Conservation (phyloP, 2,329 filamentous ascomycete genomes). For the Teratosphaeria viscida region DNA sequence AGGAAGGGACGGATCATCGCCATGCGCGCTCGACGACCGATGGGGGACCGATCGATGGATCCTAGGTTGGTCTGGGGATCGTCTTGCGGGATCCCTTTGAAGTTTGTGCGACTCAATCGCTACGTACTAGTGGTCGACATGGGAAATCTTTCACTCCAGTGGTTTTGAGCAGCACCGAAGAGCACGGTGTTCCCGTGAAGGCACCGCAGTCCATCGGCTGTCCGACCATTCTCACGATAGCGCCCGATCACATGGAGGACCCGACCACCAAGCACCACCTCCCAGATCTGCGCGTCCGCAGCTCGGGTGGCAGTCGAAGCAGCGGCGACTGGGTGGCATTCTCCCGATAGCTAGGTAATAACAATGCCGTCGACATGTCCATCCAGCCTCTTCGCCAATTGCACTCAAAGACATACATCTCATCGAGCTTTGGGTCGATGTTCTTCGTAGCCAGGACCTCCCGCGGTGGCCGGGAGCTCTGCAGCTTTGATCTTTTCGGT, state of each 20-base stretch:
- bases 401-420: background rate
- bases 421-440: background rate
- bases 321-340: constrained; percentile 5
- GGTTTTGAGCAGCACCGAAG: too few species aligned
- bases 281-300: constrained; percentile 6
- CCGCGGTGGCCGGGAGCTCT: background rate
- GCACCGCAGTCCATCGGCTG: too few species aligned
- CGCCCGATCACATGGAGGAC: background rate
- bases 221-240: too few species aligned
- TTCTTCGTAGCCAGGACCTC: background rate
- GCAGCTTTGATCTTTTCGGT: background rate
- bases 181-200: too few species aligned
- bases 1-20: too few species aligned
- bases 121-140: too few species aligned
- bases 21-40: too few species aligned
- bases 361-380: background rate
- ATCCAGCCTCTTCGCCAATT: background rate
- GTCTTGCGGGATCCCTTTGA: too few species aligned
- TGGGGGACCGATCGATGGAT: too few species aligned
- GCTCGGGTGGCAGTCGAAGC: constrained; percentile 4
- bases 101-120: too few species aligned
- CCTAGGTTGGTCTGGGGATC: too few species aligned
- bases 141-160: too few species aligned
- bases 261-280: constrained; percentile 2
- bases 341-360: background rate